Evolutionary conservation across 352 stramenopile species (phyloP), one percentile per base, ranked within the genome.

Genomic region (Pythium rishiriense): DNA sequence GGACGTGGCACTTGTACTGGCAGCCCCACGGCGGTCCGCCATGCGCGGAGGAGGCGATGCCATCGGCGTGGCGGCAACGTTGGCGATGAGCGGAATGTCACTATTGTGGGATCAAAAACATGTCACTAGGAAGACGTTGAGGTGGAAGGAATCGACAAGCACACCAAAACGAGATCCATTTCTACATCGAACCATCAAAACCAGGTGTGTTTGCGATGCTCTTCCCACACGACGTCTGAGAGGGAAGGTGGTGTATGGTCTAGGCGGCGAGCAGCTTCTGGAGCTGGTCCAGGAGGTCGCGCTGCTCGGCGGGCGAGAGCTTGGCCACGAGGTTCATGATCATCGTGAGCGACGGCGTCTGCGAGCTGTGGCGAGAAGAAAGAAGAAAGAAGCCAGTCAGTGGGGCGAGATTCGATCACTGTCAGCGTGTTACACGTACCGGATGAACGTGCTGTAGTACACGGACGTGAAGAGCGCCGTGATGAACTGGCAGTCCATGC

Each of bases 381-480:
- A 9, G 11, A 43, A 43, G 14, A n/a, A 6, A 39, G 3, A 19
- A 37, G 17, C 26, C 14, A 12, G 53, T 47, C 33, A 39, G 33
- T 39, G 4, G n/a, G n/a, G n/a, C n/a, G 14, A 43, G 14, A 43
- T n/a, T 8, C 37, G 37, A 43, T 43, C 37, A 43, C 37, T 17
- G 37, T 43, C 37, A 43, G 17, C 33, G 37, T 28, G n/a, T 17
- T 4, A 28, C 4, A n/a, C 79, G 37, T 74, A 93, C 86, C 84
- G 78, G 61, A 99, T 97, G 81, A 99, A 99, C 35, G 93, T 98
- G 72, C 97, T 97, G 79, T 98, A 98, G 82, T 99, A 98, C 42
- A 99, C 94, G 51, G 91, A 97, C 29, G 94, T 98, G 72, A 97
- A 98, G 25, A 97, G 78, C 48, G 91, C 81, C 65, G 97, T 98